Conservation (phyloP, 2,329 filamentous ascomycete genomes). For the Clonostachys solani region DNA sequence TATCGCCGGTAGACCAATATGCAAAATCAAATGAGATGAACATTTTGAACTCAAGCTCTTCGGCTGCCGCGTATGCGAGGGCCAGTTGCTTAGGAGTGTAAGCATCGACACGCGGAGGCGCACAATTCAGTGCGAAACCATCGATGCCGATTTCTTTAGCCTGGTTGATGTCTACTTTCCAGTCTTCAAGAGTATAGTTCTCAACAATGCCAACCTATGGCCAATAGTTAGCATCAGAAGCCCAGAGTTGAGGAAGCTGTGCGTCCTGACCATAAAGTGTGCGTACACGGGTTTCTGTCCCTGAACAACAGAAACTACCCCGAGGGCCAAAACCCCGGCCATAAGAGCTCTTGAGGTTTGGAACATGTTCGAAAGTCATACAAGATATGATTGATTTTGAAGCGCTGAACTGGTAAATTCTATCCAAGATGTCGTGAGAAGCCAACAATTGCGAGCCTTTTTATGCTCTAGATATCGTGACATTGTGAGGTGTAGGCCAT, state of each 20-base stretch:
- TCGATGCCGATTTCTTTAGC: conserved; percentile 13
- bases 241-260: background rate
- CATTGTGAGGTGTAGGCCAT: too few species aligned
- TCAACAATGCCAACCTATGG: conserved; percentile 11
- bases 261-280: conserved; percentile 3
- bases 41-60: conserved; percentile 9
- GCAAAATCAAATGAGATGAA: conserved; percentile 15
- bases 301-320: too few species aligned
- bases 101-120: conserved; percentile 10
- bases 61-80: conserved; percentile 10
- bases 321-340: too few species aligned
- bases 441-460: too few species aligned
- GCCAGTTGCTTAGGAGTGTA: conserved; percentile 12
- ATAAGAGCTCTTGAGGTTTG: too few species aligned
- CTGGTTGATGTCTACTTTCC: conserved; percentile 10
- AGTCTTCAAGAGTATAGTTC: conserved; percentile 10
- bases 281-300: conserved; percentile 6
- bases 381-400: too few species aligned
- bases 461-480: too few species aligned
- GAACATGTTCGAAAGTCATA: too few species aligned
- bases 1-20: conserved; percentile 12
- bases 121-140: conserved; percentile 13
- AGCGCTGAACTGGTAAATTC: too few species aligned
- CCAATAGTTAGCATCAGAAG: background rate
- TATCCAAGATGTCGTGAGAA: too few species aligned